Evolutionary conservation across 2,329 filamentous ascomycete species (phyloP).

Genomic region (Ophiostoma perfectum): DNA sequence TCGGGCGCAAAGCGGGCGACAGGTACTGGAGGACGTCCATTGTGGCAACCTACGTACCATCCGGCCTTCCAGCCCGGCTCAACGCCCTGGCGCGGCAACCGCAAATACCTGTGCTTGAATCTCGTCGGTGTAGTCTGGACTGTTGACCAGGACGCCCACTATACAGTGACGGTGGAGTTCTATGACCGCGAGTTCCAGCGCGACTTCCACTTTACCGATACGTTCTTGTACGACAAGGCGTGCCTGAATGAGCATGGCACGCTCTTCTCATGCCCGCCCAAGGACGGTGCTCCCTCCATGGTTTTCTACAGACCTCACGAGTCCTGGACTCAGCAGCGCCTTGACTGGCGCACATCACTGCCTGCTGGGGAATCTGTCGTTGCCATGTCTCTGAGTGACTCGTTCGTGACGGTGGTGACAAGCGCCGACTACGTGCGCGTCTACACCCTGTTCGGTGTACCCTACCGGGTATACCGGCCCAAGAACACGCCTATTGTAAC

Average conservation of each 20-base stretch:
- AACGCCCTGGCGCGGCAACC: conserved; percentile 91
- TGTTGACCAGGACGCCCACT: conserved; percentile 85
- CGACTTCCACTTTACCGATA: conserved; percentile 97
- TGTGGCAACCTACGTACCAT: conserved; percentile 63
- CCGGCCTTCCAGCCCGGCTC: conserved; percentile 87
- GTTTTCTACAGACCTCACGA: conserved; percentile 98
- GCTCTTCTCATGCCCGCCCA: conserved; percentile 75
- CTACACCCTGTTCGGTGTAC: conserved; percentile 87
- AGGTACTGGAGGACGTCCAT: conserved; percentile 30
- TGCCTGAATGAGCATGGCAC: conserved; percentile 81
- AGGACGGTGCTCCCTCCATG: conserved; percentile 54
- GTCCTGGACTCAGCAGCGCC: conserved; percentile 82
- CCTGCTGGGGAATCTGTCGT: conserved; percentile 80
- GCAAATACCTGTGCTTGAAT: conserved; percentile 90
- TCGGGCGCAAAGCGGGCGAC: conserved; percentile 44
- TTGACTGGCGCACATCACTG: conserved; percentile 85
- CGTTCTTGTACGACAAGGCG: conserved; percentile 91
- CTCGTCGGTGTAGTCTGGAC: conserved; percentile 95
- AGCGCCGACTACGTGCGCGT: conserved; percentile 83
- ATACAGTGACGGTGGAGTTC: conserved; percentile 95
- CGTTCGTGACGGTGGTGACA: conserved; percentile 85
- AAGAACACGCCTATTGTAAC: conserved; percentile 88
- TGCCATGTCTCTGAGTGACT: conserved; percentile 85
- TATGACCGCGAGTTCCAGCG: conserved; percentile 89
- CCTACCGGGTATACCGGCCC: conserved; percentile 81